These are phyloP conservation scores for Apiospora malaysiana DNA, from an alignment of 2,329 filamentous ascomycete genomes.

Conservation along the genomic window DNA sequence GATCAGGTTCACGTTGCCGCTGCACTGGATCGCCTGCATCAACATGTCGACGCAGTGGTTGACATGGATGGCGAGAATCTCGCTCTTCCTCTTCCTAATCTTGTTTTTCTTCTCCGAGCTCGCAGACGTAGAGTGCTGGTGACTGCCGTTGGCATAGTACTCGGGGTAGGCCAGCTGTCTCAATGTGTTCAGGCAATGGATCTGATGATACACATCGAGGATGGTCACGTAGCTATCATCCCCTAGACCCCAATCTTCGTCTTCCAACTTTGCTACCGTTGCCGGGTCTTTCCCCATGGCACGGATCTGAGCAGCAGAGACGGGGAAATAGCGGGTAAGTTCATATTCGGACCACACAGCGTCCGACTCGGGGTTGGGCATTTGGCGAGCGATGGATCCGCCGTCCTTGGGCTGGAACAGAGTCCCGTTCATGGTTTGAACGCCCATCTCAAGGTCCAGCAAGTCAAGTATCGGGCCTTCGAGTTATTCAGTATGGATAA, in stretches of 20 bases:
- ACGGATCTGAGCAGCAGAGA: constrained; percentile 30
- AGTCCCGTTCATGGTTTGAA: constrained; percentile 24
- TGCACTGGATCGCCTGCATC: constrained; percentile 42
- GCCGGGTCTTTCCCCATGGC: constrained; percentile 40
- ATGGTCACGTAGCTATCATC: constrained; percentile 40
- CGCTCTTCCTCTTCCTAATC: constrained; percentile 26
- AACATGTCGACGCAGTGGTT: constrained; percentile 44
- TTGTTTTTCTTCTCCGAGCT: constrained; percentile 23
- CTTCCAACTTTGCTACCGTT: constrained; percentile 34
- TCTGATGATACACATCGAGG: constrained; percentile 32
- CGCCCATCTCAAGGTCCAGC: constrained; percentile 18
- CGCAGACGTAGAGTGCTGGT: not conserved
- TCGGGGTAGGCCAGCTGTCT: constrained; percentile 35
- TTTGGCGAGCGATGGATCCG: constrained; percentile 23
- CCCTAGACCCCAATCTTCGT: constrained; percentile 40
- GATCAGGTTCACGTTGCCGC: constrained; percentile 41
- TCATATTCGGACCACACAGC: constrained; percentile 24
- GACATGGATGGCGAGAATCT: constrained; percentile 36
- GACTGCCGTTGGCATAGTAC: constrained; percentile 29
- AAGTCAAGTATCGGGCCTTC: constrained; percentile 23
- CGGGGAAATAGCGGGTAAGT: constrained; percentile 23
- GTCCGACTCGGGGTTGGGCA: constrained; percentile 24
- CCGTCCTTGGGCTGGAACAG: constrained; percentile 22
- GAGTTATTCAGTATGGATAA: not conserved
- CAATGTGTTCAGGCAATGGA: constrained; percentile 31